Evolutionary conservation across 192 early-diverging fungal genomes (phyloP).

Genomic region (Paraglomus brasilianum): DNA sequence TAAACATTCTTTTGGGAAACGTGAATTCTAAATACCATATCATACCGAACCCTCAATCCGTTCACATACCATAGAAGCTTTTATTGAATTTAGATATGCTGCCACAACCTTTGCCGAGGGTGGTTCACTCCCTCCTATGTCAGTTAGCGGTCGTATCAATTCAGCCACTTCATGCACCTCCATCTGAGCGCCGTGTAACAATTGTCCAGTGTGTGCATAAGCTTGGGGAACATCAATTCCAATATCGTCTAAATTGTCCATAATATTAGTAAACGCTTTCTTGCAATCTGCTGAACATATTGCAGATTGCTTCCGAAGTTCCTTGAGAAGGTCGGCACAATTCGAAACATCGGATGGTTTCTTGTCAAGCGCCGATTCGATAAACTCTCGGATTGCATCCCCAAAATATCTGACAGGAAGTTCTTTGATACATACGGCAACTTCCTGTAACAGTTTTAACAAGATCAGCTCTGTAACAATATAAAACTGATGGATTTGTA

Average conservation of each 20-base stretch:
- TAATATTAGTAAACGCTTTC: slow-evolving; percentile 49
- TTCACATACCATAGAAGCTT: slow-evolving; percentile 5
- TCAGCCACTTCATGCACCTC: slow-evolving; percentile 47
- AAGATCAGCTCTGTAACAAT: slow-evolving; percentile 41
- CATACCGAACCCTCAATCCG: too few species aligned
- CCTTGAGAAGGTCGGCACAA: slow-evolving; percentile 55
- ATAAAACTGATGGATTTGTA: slow-evolving; percentile 16
- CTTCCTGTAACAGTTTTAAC: slow-evolving; percentile 58
- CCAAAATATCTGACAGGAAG: slow-evolving; percentile 34
- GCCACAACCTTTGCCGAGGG: not conserved
- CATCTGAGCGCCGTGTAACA: slow-evolving; percentile 55
- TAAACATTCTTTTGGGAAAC: not conserved
- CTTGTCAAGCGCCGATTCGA: slow-evolving; percentile 49
- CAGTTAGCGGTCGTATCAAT: slow-evolving; percentile 39
- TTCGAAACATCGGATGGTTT: slow-evolving; percentile 53
- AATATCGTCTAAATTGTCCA: slow-evolving; percentile 69
- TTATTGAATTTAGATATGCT: slow-evolving; percentile 4
- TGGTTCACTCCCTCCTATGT: slow-evolving; percentile 4
- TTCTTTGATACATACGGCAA: slow-evolving; percentile 68
- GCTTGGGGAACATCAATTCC: slow-evolving; percentile 70
- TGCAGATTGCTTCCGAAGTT: slow-evolving; percentile 43
- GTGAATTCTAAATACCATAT: not conserved
- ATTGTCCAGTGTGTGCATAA: slow-evolving; percentile 60
- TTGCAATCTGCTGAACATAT: slow-evolving; percentile 53
- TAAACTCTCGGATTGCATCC: slow-evolving; percentile 35